Base-by-base conservation (phyloP, 1,284 basidiomycete species). In the Termitomyces sp. region DNA sequence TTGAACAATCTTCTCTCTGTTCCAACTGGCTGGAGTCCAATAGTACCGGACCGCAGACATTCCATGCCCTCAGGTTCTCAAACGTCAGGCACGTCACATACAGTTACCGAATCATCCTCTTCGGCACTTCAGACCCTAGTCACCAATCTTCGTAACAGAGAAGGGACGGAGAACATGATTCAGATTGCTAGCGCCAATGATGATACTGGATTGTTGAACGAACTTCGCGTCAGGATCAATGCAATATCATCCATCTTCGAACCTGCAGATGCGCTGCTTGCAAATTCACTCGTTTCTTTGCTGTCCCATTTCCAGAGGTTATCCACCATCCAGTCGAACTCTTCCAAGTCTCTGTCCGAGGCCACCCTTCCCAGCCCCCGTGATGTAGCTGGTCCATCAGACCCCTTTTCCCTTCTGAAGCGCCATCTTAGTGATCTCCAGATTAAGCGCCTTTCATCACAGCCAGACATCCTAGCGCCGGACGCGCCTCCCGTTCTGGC, bases 361-460 rank as follows among this genome's bases (percentile, higher is more conserved):
- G 42, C 47, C 34, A 42, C 59, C 42, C 41, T 56, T 47, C 51
- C 57, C 40, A 65, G 58, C 39, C 57, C 62, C 31, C 59, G 57
- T 46, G 64, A 68, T 38, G 57, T 68, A 4, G 57, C 67, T 9
- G 62, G 67, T 7, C 64, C 69, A 0, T 66, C 66, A 28, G 76
- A 83, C 55, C 68, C 81, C 0, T 83, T 86, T 55, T 77, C 77
- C 52, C 76, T 76, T 1, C 77, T 92, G 39, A 79, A 80, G 42
- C 80, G 81, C 8, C 86, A 88, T 52, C 71, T 91, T 18, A 82
- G 78, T 58, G 84, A 84, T 54, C 68, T 91, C 21, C 86, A 86
- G 62, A 63, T 79, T 10, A 77, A 82, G 56, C 74, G 79, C 1
- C 68, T 76, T 43, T 66, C 72, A 16, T 68, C 70, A 3, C 71